Evolutionary conservation across 768 basidiomycete genomes (phyloP).

Genomic region (Mycena epipterygia): DNA sequence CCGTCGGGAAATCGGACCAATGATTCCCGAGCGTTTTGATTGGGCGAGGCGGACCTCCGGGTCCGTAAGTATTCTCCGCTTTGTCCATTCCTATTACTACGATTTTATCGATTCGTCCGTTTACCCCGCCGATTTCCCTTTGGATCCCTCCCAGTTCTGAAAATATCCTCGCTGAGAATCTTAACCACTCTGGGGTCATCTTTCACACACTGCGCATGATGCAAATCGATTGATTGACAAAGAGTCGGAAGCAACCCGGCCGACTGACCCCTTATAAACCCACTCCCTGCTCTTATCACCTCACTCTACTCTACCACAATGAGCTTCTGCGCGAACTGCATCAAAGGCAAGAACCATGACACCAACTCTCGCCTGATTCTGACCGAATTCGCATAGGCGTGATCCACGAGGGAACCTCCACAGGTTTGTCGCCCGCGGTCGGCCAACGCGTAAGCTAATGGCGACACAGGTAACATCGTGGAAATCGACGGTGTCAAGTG

Average conservation of each 20-base stretch:
- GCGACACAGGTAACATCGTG: conserved; percentile 51
- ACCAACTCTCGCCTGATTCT: not conserved
- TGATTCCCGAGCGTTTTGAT: no score
- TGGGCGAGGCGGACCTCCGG: no score
- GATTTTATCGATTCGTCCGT: no score
- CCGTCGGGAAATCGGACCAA: no score
- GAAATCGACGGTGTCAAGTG: conserved; percentile 51
- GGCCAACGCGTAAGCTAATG: not conserved
- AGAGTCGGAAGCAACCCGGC: not conserved
- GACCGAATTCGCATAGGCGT: conserved; percentile 51
- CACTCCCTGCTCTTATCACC: not conserved
- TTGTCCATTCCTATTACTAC: no score
- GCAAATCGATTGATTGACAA: not conserved
- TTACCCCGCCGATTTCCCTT: no score
- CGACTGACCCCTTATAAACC: not conserved
- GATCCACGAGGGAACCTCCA: conserved; percentile 62
- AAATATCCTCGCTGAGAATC: no score
- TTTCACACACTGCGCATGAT: no score
- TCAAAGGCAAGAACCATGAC: conserved; percentile 57
- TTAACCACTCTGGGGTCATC: no score
- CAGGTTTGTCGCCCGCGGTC: conserved; percentile 47
- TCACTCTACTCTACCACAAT: conserved; percentile 42
- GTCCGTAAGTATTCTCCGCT: no score
- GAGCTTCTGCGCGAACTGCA: conserved; percentile 70
- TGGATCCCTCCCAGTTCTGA: no score